phyloP scores from a whole-genome alignment of 257 asterid species.

The Paulownia fortunei region DNA sequence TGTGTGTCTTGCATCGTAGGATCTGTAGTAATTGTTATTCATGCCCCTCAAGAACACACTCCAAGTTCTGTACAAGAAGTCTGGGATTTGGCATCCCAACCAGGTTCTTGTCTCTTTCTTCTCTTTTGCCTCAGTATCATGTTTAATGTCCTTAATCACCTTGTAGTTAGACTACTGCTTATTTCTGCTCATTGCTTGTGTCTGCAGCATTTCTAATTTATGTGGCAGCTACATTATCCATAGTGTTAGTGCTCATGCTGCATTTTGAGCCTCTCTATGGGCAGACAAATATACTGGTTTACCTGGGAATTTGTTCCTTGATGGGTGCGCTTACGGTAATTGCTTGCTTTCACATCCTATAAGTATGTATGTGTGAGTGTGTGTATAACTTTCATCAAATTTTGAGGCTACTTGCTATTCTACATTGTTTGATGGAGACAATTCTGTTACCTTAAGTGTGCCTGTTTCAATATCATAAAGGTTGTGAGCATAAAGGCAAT shows the following conservation, averaged over 20 bases:
- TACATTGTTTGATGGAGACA: background rate
- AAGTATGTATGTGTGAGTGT: background rate
- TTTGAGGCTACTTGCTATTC: background rate
- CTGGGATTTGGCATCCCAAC: constrained; percentile 57
- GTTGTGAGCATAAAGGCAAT: constrained; percentile 81
- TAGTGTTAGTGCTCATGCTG: constrained; percentile 49
- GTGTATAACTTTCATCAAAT: background rate
- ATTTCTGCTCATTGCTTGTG: constrained; percentile 29
- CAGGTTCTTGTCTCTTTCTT: constrained; percentile 34
- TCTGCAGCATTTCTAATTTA: constrained; percentile 51
- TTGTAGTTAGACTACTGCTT: background rate
- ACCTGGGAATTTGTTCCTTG: constrained; percentile 55
- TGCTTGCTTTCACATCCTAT: constrained; percentile 17
- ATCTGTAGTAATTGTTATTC: constrained; percentile 54
- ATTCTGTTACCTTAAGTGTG: background rate
- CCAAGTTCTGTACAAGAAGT: constrained; percentile 54
- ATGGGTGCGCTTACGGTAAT: constrained; percentile 62
- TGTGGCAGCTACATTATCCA: constrained; percentile 45
- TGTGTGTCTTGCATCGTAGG: constrained; percentile 57
- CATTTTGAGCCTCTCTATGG: constrained; percentile 59
- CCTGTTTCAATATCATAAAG: constrained; percentile 37
- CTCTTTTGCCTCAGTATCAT: background rate
- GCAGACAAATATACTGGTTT: constrained; percentile 54
- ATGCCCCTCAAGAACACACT: constrained; percentile 57
- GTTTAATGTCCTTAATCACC: background rate